Percentiles rank a stretch among this genome's conserved stretches.
phyloP scores from a whole-genome alignment of 2,329 filamentous ascomycete genomes.

The Pyricularia grisea region DNA sequence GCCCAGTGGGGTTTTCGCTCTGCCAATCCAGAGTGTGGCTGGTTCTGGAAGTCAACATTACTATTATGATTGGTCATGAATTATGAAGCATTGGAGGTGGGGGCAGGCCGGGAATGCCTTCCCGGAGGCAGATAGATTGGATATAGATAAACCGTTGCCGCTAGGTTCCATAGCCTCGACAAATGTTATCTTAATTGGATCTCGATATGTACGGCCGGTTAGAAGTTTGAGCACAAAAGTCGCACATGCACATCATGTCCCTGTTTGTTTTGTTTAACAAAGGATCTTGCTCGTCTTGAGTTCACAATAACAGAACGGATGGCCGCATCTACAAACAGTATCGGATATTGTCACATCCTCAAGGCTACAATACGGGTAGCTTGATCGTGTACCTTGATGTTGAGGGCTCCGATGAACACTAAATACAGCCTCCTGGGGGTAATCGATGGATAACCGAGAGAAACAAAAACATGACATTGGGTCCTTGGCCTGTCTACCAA shows the following conservation, averaged over 20 bases:
- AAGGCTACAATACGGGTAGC: too few relatives aligned
- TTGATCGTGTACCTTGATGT: too few relatives aligned
- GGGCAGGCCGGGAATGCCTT: background rate
- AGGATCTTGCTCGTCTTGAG: too few relatives aligned
- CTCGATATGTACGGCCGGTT: too few relatives aligned
- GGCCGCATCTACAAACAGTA: too few relatives aligned
- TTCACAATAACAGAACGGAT: too few relatives aligned
- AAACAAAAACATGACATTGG: background rate
- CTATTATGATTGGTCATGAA: background rate
- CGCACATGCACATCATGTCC: too few relatives aligned
- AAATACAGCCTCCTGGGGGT: background rate
- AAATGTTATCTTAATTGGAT: background rate
- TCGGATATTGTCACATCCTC: too few relatives aligned
- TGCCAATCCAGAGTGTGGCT: background rate
- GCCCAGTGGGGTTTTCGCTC: background rate
- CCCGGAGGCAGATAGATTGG: background rate
- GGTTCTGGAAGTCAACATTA: background rate
- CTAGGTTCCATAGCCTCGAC: background rate
- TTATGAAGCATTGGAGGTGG: background rate
- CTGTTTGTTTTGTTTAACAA: too few relatives aligned
- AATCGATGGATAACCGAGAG: background rate
- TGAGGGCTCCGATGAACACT: background rate
- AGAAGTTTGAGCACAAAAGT: too few relatives aligned
- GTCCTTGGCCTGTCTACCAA: background rate
- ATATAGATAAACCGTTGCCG: background rate